Base-by-base conservation (phyloP, 352 stramenopile genomes). In the Blastocystis hominis region DNA sequence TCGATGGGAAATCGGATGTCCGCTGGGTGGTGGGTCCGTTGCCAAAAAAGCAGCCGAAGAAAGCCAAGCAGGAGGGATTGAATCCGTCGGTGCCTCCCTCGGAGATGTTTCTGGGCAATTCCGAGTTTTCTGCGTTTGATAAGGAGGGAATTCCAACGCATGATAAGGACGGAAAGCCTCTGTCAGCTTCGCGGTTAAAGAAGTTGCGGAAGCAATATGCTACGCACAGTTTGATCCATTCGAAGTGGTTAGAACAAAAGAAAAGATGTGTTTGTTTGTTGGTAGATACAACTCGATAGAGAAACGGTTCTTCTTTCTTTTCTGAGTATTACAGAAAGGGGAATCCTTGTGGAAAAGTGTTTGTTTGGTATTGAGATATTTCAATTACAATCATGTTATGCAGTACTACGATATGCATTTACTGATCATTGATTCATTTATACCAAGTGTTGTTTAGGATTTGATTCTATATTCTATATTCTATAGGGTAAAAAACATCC, bases 161-260 rank as follows among this genome's bases (percentile, higher is more conserved):
- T 42, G 81, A 90, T 61, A 89, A 88, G 40, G 55, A 90, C 6
- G 89, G 89, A 15, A 88, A 77, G 30, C 75, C 86, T 56, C 50
- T 91, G 36, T 79, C 86, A 2, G 98, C 98, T 92, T 95, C 92
- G 68, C 90, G 93, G 42, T 91, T 94, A 69, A 99, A 99, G 91
- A 99, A 98, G 90, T 91, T 99, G 72, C 91, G 92, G 24, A 98
- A 98, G 91, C 95, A 98, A 64, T 93, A 95, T 89, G 91, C 93
- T 62, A 98, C 98, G 91, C 96, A 98, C 89, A 95, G 95, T 88
- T 92, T 94, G 88, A 90, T 95, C 30, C 66, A 88, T 46, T 2
- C 56, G 10, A 88, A 88, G 68, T 84, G 72, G 72, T 46, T 84
- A 47, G 34, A 30, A 20, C 72, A 84, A 50, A 42, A 69, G 40